phyloP scores from a whole-genome alignment of 768 basidiomycete species.

The Podaxis rugospora region DNA sequence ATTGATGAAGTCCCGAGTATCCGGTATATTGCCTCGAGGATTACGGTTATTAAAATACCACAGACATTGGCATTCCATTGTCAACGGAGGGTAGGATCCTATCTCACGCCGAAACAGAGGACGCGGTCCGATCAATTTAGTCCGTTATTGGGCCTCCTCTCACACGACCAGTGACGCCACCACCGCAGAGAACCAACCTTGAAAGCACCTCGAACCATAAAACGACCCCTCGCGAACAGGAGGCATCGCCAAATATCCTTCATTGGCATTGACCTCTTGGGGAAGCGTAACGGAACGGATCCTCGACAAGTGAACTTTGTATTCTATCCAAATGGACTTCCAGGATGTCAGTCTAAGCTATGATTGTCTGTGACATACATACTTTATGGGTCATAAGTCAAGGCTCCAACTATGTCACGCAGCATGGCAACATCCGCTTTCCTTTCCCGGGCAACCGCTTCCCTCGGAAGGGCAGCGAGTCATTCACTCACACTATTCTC shows the following conservation, averaged over 20 bases:
- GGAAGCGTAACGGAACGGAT: not conserved
- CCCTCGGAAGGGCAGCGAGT: constrained; percentile 1
- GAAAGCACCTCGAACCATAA: too few species aligned
- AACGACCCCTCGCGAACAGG: not conserved
- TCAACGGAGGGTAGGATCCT: constrained; percentile 5
- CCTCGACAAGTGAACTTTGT: not conserved
- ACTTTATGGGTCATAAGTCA: not conserved
- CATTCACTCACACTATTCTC: constrained; percentile 4
- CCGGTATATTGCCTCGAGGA: not conserved
- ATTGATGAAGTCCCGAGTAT: not conserved
- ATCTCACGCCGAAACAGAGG: constrained; percentile 10
- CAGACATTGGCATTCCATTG: constrained; percentile 3
- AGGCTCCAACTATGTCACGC: not conserved
- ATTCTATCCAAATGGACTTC: not conserved
- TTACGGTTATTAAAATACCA: not conserved
- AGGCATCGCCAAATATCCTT: not conserved
- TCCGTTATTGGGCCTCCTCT: not conserved
- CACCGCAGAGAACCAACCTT: not conserved
- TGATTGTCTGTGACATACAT: not conserved
- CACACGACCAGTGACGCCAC: not conserved
- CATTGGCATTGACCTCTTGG: not conserved
- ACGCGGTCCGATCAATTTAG: constrained; percentile 4
- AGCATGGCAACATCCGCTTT: not conserved
- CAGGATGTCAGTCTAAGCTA: not conserved
- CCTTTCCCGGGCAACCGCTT: constrained; percentile 9